These are phyloP conservation scores for Arabis hirsuta DNA, from an alignment of 345 rosid species.

Conservation along the genomic window DNA sequence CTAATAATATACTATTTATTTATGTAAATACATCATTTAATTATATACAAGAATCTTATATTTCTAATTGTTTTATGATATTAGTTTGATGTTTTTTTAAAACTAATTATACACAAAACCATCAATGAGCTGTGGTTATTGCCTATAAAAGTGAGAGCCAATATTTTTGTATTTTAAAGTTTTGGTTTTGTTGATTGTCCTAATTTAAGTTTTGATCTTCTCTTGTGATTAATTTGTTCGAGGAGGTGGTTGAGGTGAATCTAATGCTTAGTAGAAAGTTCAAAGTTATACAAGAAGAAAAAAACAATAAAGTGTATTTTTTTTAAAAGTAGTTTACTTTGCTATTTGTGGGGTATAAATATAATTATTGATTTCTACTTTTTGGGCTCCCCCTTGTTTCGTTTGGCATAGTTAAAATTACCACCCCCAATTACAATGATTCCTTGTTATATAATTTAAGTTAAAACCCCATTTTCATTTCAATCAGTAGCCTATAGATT, in stretches of 20 bases:
- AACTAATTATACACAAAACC: neutral
- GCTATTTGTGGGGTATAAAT: constrained; percentile 44
- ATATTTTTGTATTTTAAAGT: neutral
- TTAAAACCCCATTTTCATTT: constrained; percentile 9
- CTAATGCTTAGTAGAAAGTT: constrained; percentile 43
- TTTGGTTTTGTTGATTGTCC: neutral
- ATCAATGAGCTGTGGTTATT: constrained; percentile 1
- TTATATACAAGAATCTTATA: neutral
- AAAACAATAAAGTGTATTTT: constrained; percentile 36
- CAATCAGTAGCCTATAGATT: constrained; percentile 32
- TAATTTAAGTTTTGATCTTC: neutral
- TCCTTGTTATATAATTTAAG: constrained; percentile 24
- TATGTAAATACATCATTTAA: neutral
- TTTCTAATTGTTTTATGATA: neutral
- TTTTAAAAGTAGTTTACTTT: constrained; percentile 38
- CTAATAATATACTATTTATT: neutral
- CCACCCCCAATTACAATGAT: constrained; percentile 27
- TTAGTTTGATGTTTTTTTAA: no score
- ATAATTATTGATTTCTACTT: constrained; percentile 45
- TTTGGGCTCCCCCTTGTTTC: constrained; percentile 30
- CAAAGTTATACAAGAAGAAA: constrained; percentile 28
- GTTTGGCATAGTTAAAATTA: constrained; percentile 29
- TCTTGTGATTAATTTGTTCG: neutral
- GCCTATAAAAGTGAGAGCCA: constrained; percentile 1
- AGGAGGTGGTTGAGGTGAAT: constrained; percentile 42